These are phyloP conservation scores for Cucurbita moschata DNA, from an alignment of 306 rosid genomes.

Conservation along the genomic window DNA sequence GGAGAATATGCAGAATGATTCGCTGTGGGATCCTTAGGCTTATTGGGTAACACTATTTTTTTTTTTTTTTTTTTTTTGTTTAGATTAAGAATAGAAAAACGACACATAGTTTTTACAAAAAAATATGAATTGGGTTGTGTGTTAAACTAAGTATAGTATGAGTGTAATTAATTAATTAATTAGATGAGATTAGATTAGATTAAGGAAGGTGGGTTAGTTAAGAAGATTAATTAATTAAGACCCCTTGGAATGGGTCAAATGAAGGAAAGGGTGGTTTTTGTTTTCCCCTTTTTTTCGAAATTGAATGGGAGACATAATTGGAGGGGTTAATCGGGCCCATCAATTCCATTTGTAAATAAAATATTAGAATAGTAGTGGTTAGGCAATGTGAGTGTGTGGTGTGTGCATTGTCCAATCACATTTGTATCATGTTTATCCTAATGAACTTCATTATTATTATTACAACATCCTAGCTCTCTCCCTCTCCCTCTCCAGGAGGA, in stretches of 20 bases:
- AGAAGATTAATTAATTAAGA: not conserved
- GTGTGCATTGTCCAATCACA: not conserved
- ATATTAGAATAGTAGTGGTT: no score
- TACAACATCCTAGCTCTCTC: not conserved
- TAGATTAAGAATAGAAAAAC: not conserved
- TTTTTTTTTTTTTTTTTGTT: not conserved
- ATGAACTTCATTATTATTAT: not conserved
- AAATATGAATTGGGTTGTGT: not conserved
- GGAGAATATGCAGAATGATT: slow-evolving; percentile 21
- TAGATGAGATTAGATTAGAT: not conserved
- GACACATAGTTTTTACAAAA: not conserved
- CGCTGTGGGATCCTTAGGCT: slow-evolving; percentile 33
- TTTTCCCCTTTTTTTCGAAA: not conserved
- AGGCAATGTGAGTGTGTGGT: not conserved
- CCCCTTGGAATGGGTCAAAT: not conserved
- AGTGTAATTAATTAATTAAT: not conserved
- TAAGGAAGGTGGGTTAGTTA: not conserved
- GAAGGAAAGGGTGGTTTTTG: not conserved
- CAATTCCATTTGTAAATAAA: not conserved
- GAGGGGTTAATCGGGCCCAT: not conserved
- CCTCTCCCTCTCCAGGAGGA: not conserved
- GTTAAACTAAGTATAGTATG: not conserved
- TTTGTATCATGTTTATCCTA: not conserved
- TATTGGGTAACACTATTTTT: not conserved
- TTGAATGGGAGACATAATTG: not conserved